Base-by-base conservation (phyloP, 352 stramenopile genomes). In the Globisporangium splendens region DNA sequence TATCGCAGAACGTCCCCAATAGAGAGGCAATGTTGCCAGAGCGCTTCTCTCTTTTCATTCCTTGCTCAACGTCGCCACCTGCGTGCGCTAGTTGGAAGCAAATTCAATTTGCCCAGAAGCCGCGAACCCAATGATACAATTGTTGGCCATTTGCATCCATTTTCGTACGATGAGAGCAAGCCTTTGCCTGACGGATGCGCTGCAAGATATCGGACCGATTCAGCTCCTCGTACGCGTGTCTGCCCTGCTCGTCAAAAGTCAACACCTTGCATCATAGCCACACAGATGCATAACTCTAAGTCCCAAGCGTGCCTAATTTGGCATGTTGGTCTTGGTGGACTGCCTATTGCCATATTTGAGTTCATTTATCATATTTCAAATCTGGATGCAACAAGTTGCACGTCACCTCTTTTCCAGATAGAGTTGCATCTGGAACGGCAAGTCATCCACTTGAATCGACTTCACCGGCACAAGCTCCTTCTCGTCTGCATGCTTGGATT, bases 361-460 rank as follows among this genome's bases (percentile, higher is more conserved):
- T n/a, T n/a, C n/a, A n/a, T n/a, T n/a, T n/a, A n/a, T n/a, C n/a
- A n/a, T n/a, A n/a, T n/a, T n/a, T n/a, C n/a, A n/a, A n/a, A n/a
- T n/a, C n/a, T n/a, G n/a, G n/a, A n/a, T n/a, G n/a, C n/a, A n/a
- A n/a, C n/a, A n/a, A n/a, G n/a, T n/a, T n/a, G 15, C 49, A 43
- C 44, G 48, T 52, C 42, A 49, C 13, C 31, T 61, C 21, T 59
- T 57, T 68, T 89, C 70, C 38, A 89, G 60, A 54, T 89, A 92
- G 14, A 92, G n/a, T 22, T 83, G 77, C 42, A 92, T 72, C 38
- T 43, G 63, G 38, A 92, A 63, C n/a, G 77, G 77, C 8, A 70
- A 62, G 11, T 54, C 35, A 8, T 76, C 62, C 10, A 49, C 47
- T 35, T 76, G 61, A 46, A 80, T 77, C 0, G 69, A 68, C 47